Evolutionary conservation across 495 filamentous ascomycete species (phyloP), one percentile per base, ranked within the genome.

Genomic region (Hyphodiscus hymeniophilus): DNA sequence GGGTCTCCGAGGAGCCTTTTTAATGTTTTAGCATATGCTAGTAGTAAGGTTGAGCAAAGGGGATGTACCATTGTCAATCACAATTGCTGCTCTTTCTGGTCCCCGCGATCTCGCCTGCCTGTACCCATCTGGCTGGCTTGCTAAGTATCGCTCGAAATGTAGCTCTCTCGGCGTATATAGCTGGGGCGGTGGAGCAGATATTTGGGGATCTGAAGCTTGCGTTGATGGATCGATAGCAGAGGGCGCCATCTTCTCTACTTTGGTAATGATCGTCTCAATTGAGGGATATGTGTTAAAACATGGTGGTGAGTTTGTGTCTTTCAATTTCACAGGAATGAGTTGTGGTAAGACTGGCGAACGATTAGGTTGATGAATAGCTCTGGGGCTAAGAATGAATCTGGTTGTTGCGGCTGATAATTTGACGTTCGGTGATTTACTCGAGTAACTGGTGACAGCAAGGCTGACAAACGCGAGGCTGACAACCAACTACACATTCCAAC

Each of bases 21-120:
- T 21, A 38, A 13, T 1, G 31, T 15, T n/a, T 47, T 32, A 51
- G 54, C 57, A 48, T 12, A 7, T 24, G 16, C 12, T 28, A 43
- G 47, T 36, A 22, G 7, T 33, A 33, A 6, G 42, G 43, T 35
- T 26, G 49, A 13, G 51, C 36, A 41, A 21, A 30, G 44, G 47
- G 28, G 32, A 20, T 23, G 44, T 66, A 95, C 90, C 92, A 85
- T 97, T 98, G 71, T 98, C 92, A 56, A 98, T 98, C 50, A 98
- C 86, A 56, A 98, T 95, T 30, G 90, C 87, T 13, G 70, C 64
- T n/a, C 63, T 58, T 12, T 69, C 73, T 13, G 54, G 45, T 7
- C 68, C 64, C 30, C 57, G 60, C 38, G 68, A 66, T 45, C 72
- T 72, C 63, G 77, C 87, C 56, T 75, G 73, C 54, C 72, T 70